Evolutionary conservation across 495 filamentous ascomycete species (phyloP), one percentile per base, ranked within the genome.

Genomic region (Immersiella caudata): DNA sequence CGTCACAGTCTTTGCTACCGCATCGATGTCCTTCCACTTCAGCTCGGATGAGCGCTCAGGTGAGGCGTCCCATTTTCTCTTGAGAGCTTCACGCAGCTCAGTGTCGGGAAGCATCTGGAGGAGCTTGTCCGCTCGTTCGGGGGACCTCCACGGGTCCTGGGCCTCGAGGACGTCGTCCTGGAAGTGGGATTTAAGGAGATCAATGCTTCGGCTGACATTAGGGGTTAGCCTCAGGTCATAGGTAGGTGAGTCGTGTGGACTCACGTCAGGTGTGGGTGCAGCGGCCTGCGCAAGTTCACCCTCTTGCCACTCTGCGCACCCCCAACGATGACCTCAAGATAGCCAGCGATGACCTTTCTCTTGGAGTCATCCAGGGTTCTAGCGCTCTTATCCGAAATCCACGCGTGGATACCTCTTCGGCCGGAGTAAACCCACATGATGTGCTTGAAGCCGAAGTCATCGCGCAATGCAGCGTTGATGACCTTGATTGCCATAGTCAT

Each of bases 351-450:
- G 2, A 93, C 91, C 67, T 87, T 88, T 33, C 95, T 85, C 71
- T 91, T 92, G 60, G 88, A 82, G 74, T 98, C 95, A 71, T 96
- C 89, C 79, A 99, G 83, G 46, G 82, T 82, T 66, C 95, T 85
- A 4, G 93, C 95, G 57, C 88, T 87, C 66, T 90, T 90, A 78
- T 99, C 95, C 75, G 94, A 97, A n/a, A 99, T 91, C 95, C 95
- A 99, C 8, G 94, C 95, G 88, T 99, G 95, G 18, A 90, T 93
- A 77, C 95, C 95, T 87, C 95, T 87, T 74, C 95, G 90, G 36
- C 95, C 95, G 0, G 95, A 98, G 78, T 97, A 99, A 0, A 99
- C 94, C 95, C 95, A 99, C 71, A 99, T 84, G 69, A 99, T 93
- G 76, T 99, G 94, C 72, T 92, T 86, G 75, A 97, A 99, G 24